These are phyloP conservation scores for Jimgerdemannia flammicorona DNA, from an alignment of 192 early-diverging fungal genomes.

Conservation along the genomic window DNA sequence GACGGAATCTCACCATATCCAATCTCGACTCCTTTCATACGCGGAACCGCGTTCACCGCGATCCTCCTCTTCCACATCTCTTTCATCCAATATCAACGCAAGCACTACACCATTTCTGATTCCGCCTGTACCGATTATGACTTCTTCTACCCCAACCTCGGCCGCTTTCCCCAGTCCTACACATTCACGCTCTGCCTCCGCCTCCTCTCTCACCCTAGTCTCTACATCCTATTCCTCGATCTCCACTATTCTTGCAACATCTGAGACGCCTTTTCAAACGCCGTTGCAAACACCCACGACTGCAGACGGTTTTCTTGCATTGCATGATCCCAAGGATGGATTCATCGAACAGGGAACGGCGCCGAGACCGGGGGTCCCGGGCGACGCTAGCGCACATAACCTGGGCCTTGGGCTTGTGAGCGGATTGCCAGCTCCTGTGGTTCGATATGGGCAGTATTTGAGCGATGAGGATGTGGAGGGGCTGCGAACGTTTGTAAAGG, in stretches of 20 bases:
- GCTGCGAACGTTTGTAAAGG: conserved; percentile 44
- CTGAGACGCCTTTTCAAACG: neutral
- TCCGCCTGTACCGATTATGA: conserved; percentile 1
- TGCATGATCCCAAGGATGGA: neutral
- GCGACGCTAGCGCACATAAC: neutral
- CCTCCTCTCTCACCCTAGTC: conserved; percentile 11
- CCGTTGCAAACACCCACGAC: neutral
- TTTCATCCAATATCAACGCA: neutral
- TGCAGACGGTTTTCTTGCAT: neutral
- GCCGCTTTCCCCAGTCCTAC: neutral
- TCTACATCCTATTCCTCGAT: conserved; percentile 23
- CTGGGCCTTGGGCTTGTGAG: neutral
- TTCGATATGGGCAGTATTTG: conserved; percentile 49
- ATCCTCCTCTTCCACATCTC: neutral
- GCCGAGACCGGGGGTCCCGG: neutral
- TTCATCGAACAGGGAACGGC: neutral
- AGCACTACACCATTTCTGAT: neutral
- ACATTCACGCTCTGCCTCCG: conserved; percentile 8
- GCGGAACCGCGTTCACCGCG: neutral
- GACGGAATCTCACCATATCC: conserved; percentile 5
- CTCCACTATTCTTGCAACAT: conserved; percentile 11
- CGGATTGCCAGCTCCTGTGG: conserved; percentile 18
- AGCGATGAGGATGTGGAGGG: conserved; percentile 48
- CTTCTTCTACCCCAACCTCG: conserved; percentile 1
- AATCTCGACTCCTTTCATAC: conserved; percentile 8